Evolutionary conservation across 1,284 basidiomycete species (phyloP), one percentile per base, ranked within the genome.

Genomic region (Xerocomus nothofagi): DNA sequence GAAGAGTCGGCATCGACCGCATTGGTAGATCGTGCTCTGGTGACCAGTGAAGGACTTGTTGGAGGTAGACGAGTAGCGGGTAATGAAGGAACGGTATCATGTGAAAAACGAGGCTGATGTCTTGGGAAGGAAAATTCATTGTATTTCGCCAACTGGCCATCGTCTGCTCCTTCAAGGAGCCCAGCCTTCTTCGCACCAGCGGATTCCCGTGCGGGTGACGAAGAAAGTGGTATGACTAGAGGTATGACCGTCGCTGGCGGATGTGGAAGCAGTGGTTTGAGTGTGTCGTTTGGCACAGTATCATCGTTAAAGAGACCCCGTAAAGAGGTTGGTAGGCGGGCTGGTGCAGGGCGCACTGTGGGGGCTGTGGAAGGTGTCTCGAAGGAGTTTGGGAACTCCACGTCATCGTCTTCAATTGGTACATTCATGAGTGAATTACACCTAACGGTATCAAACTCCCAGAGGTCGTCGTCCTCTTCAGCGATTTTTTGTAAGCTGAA

Each of bases 371-470:
- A 65, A 8, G 56, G 38, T 18, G 60, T 47, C 29, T 70, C 64
- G 43, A 68, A 65, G 51, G 44, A 59, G 56, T 39, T 67, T 62
- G 17, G 64, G 44, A 51, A 15, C 26, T 51, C 54, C 10, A 24
- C 4, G 10, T 62, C 50, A 9, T 15, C 60, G 3, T 62, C 61
- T 17, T 58, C 65, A 18, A 53, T 54, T 21, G 55, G 43, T 18
- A 56, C 20, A 42, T 53, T 45, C 39, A 57, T 57, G 49, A 66
- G 60, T 21, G 71, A 65, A 36, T 69, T 72, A 18, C 76, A 77
- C 39, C 82, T 75, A 29, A 89, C 71, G 0, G 88, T 88, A 44
- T 91, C 88, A 58, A 91, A 91, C 60, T 88, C 84, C 88, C 88
- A 91, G 43, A 73, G 70, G 51, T 77, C 75, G 40, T 79, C 75